phyloP scores from a whole-genome alignment of 225 moss, liverwort and hornwort species.

The Physcomitrellopsis africana region DNA sequence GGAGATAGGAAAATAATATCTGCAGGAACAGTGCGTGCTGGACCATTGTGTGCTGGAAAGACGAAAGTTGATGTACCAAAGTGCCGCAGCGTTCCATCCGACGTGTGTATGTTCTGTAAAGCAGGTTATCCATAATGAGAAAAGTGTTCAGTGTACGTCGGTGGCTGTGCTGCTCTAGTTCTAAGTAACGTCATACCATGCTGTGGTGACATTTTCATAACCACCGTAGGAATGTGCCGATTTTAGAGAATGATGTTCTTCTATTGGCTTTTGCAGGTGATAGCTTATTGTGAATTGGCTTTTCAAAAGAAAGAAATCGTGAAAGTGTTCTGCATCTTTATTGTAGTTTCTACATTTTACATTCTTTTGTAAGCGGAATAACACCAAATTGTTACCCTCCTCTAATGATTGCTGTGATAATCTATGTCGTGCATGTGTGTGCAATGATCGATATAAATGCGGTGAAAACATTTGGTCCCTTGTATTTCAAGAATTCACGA shows the following conservation, averaged over 20 bases:
- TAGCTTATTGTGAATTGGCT: slow-evolving; percentile 30
- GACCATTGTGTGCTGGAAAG: slow-evolving; percentile 18
- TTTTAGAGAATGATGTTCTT: slow-evolving; percentile 30
- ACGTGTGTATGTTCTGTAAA: slow-evolving; percentile 27
- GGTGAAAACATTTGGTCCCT: no score
- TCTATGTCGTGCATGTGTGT: no score
- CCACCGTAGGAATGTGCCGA: slow-evolving; percentile 32
- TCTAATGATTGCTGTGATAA: no score
- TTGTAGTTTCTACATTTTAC: no score
- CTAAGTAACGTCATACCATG: slow-evolving; percentile 21
- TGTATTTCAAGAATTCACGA: neutral
- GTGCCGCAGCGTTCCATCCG: slow-evolving; percentile 26
- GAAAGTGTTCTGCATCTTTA: slow-evolving; percentile 4
- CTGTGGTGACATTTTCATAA: slow-evolving; percentile 31
- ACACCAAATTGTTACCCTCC: no score
- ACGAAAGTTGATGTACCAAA: slow-evolving; percentile 20
- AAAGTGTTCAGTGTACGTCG: slow-evolving; percentile 25
- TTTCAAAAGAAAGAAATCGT: slow-evolving; percentile 29
- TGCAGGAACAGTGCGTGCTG: no score
- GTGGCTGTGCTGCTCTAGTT: slow-evolving; percentile 23
- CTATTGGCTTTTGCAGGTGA: slow-evolving; percentile 28
- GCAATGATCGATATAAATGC: no score
- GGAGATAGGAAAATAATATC: slow-evolving; percentile 41
- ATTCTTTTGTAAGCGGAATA: no score
- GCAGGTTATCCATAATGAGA: slow-evolving; percentile 22